These are phyloP conservation scores for Candida albicans DNA, from an alignment of 1,139 yeast species.

Conservation along the genomic window DNA sequence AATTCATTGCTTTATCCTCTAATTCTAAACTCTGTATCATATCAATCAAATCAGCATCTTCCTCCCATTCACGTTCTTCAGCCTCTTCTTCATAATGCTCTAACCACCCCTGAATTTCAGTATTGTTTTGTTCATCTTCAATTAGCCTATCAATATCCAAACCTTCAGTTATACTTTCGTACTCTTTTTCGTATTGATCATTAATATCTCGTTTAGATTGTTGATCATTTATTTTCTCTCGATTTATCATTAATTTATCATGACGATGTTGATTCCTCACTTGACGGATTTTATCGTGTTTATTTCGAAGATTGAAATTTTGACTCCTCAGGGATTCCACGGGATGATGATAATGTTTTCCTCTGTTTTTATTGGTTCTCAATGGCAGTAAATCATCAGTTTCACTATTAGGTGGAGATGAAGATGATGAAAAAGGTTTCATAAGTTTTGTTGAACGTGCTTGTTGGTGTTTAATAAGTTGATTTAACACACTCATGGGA, in stretches of 20 bases:
- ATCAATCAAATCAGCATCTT: slow-evolving; percentile 14
- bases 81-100: slow-evolving; percentile 6
- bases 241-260: slow-evolving; percentile 21
- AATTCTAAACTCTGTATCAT: slow-evolving; percentile 10
- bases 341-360: slow-evolving; percentile 5
- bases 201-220: slow-evolving; percentile 23
- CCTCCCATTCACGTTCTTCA: slow-evolving; percentile 7
- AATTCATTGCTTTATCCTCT: no score
- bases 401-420: slow-evolving; percentile 2
- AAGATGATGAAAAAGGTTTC: slow-evolving; percentile 26
- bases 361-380: slow-evolving; percentile 1
- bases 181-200: slow-evolving; percentile 20
- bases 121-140: slow-evolving; percentile 28
- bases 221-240: slow-evolving; percentile 26
- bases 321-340: slow-evolving; percentile 5
- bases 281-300: slow-evolving; percentile 27
- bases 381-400: slow-evolving; percentile 6
- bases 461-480: slow-evolving; percentile 19
- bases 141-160: slow-evolving; percentile 31
- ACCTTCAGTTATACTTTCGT: slow-evolving; percentile 17
- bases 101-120: slow-evolving; percentile 1
- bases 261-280: slow-evolving; percentile 31
- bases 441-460: slow-evolving; percentile 18
- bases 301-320: slow-evolving; percentile 24
- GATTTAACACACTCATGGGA: slow-evolving; percentile 14